These are phyloP conservation scores for Geotrichum restrictum DNA, from an alignment of 1,139 yeast genomes.

Conservation along the genomic window DNA sequence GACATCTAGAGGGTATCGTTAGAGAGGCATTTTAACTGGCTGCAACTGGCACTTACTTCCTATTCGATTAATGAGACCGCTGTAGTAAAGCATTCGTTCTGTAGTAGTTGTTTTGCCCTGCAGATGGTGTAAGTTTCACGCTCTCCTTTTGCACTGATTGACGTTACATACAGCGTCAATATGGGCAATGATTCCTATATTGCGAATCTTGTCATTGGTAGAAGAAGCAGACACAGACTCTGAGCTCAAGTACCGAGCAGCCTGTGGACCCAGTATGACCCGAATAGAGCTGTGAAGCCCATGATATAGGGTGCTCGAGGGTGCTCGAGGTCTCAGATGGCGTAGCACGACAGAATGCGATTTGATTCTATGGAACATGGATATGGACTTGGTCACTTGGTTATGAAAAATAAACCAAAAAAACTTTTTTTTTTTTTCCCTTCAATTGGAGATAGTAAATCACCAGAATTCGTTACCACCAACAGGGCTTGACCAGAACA, in stretches of 20 bases:
- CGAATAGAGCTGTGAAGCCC: neutral
- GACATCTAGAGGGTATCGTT: constrained; percentile 52
- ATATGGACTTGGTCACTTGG: neutral
- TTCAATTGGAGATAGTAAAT: neutral
- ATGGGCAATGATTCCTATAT: constrained; percentile 80
- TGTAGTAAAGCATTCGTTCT: constrained; percentile 83
- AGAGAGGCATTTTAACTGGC: neutral
- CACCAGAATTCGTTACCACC: constrained; percentile 4
- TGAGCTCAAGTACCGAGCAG: neutral
- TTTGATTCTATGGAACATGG: neutral
- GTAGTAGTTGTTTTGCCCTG: constrained; percentile 80
- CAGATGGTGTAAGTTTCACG: neutral
- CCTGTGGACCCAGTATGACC: neutral
- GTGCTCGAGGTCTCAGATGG: neutral
- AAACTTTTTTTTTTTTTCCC: neutral
- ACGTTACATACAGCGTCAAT: constrained; percentile 55
- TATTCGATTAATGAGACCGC: constrained; percentile 73
- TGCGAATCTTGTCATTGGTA: constrained; percentile 44
- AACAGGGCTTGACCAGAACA: neutral
- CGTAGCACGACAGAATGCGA: neutral
- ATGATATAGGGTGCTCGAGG: neutral
- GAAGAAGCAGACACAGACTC: constrained; percentile 1
- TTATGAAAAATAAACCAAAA: neutral
- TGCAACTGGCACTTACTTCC: constrained; percentile 44
- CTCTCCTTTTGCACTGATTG: neutral